Base-by-base conservation (phyloP, 306 rosid species). In the Fagus sylvatica region DNA sequence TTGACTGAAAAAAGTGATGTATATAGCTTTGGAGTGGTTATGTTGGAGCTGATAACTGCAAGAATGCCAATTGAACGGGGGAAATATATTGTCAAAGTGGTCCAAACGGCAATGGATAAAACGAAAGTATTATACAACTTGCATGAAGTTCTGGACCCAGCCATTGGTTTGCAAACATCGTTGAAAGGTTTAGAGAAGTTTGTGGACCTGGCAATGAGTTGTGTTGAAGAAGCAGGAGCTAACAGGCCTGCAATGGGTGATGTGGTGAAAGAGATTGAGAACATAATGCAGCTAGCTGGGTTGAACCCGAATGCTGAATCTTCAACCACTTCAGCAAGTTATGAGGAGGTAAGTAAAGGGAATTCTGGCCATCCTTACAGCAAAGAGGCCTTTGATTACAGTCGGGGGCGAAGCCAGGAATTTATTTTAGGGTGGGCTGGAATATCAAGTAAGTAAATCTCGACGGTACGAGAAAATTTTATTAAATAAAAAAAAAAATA, bases 1-100 rank as follows among this genome's bases (percentile, higher is more conserved):
- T 49, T 84, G 53, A 84, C 87, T 0, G 87, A 84, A 76, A 87
- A 87, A 79, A 87, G 87, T 59, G 88, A 87, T 61, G 87, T 87
- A 5, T 82, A 84, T 55, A 75, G 87, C 75, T 87, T 79, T 55
- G 88, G 91, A 15, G 91, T 87, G 40, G 66, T 87, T 48, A 67
- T 84, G 85, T 46, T 84, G 65, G 91, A 87, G 72, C 17, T 82
- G 46, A 65, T 87, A n/a, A 87, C 89, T 16, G 83, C 91, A 5
- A 85, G 41, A 61, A 73, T 36, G 66, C 87, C 88, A 32, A 84
- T 87, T 34, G 82, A 82, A 72, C 59, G 12, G 40, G 88, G 90
- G 16, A 77, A 77, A 51, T 80, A 77, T 4, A 78, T 87, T 5
- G 91, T 77, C 61, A 78, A 80, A 61, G 87, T 76, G 79, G 85